Base-by-base conservation (phyloP, 73 alveolate genomes). In the Breviolum minutum region DNA sequence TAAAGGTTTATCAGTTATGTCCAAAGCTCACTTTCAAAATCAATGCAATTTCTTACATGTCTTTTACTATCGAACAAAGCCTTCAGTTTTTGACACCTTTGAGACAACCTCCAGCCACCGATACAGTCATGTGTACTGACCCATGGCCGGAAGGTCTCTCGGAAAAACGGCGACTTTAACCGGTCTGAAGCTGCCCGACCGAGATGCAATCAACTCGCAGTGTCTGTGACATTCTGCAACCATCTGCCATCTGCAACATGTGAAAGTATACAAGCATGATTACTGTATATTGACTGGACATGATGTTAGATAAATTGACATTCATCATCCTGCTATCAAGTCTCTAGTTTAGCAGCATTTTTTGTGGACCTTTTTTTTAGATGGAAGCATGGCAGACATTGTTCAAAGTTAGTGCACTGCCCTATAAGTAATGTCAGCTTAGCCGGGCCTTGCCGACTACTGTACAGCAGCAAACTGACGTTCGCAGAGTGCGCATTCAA, bases 391-490 rank as follows among this genome's bases (percentile, higher is more conserved):
- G n/a, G n/a, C 87, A 30, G 64, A 14, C 87, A 81, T 63, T 54
- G 90, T 81, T 81, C 90, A 48, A 68, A 68, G 24, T 22, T 22
- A 54, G 69, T 40, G 70, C 70, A 40, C 40, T 81, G 2, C 32
- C 70, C 17, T 20, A 13, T 77, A 6, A 27, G 17, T 48, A 48
- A 19, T 26, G 76, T 61, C 71, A 62, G 92, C 40, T 54, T 26
- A 6, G 76, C 92, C 92, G 73, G 92, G 92, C 92, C 73, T 83
- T 54, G 71, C 92, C 73, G 92, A 40, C 87, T 8, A n/a, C 92
- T 83, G 73, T 61, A 61, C 71, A 83, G 76, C 71, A 24, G 76
- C 76, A 83, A 79, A 83, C 92, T 83, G 92, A 83, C 92, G 60
- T 83, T 83, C 92, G 92, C 92, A 83, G 73, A 83, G 92, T 83